Evolutionary conservation across 139 green algal genomes (phyloP).

Genomic region (Volvox reticuliferus): DNA sequence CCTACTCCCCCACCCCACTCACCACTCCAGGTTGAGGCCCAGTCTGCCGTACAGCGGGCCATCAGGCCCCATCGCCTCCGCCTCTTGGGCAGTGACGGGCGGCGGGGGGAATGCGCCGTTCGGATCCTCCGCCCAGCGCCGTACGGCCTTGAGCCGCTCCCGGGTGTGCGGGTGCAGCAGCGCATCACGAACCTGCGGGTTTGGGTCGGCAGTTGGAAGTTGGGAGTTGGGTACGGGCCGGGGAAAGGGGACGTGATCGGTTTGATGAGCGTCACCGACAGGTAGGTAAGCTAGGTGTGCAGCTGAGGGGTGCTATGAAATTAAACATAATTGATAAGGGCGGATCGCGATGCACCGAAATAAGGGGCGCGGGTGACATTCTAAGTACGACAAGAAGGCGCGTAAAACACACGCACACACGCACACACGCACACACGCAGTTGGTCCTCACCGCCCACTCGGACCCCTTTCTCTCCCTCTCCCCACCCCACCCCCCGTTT

Average conservation of each 20-base stretch:
- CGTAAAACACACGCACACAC: not conserved
- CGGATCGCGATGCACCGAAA: too few species aligned
- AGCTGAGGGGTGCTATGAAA: too few species aligned
- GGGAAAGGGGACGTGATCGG: not conserved
- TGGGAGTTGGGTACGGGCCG: not conserved
- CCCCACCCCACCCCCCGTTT: not conserved
- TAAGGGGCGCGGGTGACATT: too few species aligned
- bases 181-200: conserved; percentile 60
- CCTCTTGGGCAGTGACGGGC: conserved; percentile 33
- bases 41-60: conserved; percentile 48
- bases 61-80: not conserved
- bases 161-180: conserved; percentile 65
- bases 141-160: conserved; percentile 59
- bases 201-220: not conserved
- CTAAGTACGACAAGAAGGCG: too few species aligned
- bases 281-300: too few species aligned
- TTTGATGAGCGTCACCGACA: too few species aligned
- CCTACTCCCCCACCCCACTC: not conserved
- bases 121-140: conserved; percentile 53
- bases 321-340: too few species aligned
- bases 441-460: too few species aligned
- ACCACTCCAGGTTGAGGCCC: conserved; percentile 36
- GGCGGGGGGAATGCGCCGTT: conserved; percentile 59
- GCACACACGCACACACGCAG: too few species aligned
- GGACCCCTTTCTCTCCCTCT: not conserved